phyloP scores from a whole-genome alignment of 805 yeast species.

The Lachancea fermentati region DNA sequence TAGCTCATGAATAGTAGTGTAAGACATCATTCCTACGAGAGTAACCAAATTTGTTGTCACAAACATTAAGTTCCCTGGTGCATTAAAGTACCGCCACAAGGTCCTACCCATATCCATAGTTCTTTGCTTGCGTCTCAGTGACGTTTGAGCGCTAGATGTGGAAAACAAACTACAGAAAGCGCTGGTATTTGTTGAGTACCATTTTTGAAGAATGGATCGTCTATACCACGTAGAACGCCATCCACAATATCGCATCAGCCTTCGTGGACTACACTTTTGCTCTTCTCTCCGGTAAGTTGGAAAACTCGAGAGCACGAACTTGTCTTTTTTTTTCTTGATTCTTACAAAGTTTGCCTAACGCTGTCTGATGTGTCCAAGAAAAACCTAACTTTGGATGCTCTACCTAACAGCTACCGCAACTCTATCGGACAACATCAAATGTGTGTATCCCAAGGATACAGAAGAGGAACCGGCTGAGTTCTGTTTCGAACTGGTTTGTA shows the following conservation, averaged over 20 bases:
- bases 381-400: constrained; percentile 19
- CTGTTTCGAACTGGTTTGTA: constrained; percentile 68
- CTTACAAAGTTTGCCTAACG: too few species aligned
- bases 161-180: background rate
- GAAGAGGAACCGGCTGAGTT: constrained; percentile 63
- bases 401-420: constrained; percentile 24
- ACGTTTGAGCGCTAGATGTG: background rate
- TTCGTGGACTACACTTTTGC: background rate
- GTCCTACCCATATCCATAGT: constrained; percentile 10
- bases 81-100: constrained; percentile 36
- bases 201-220: background rate
- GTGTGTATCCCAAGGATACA: constrained; percentile 55
- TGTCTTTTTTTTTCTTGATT: background rate
- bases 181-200: background rate
- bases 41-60: constrained; percentile 34
- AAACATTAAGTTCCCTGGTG: constrained; percentile 36
- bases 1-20: constrained; percentile 27
- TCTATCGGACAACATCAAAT: constrained; percentile 44
- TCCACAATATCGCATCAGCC: background rate
- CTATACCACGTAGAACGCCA: background rate
- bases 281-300: background rate
- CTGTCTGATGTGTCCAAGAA: too few species aligned
- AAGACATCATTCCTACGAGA: constrained; percentile 31
- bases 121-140: background rate
- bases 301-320: background rate